Base-by-base conservation (phyloP, 805 yeast species). In the Teunomyces barrocoloradensis region DNA sequence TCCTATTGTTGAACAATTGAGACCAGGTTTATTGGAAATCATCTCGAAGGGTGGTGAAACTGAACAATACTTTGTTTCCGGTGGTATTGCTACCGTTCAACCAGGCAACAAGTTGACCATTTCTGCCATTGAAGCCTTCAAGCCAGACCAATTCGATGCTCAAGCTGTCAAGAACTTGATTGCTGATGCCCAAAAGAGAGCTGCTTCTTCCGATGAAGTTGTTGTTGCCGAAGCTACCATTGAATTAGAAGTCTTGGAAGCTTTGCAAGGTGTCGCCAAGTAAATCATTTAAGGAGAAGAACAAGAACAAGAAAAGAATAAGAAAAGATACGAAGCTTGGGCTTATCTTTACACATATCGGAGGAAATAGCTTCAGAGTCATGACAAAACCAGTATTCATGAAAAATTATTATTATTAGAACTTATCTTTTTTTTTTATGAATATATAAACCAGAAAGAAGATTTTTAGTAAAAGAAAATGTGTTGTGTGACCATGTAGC, bases 71-170 rank as follows among this genome's bases (percentile, higher is more conserved):
- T 94, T 92, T 61, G 90, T 92, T 57, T 82, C 95, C 53, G 98
- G 98, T 57, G 99, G 99, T 59, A 87, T 92, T 64, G 98, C 97
- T 51, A 82, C 96, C 49, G 96, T 94, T 56, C 91, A 88, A 70
- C 97, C 97, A 73, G 95, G 89, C 64, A 90, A 96, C 58, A 80
- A 85, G 60, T 79, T 94, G 68, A 83, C 88, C 65, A 85, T 94
- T 71, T 87, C 94, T 65, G 91, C 97, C 55, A 86, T 89, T 61
- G 99, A 94, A 78, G 99, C 98, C 38, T 89, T 82, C 77, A 88
- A 94, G 65, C 79, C 94, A 60, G 92, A 89, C 55, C 83, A 89
- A 53, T 89, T 92, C 74, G 88, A 90, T 47, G 74, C 82, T 36
- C 87, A 83, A 58, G 82, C 87, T 60, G 84, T 91, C 69, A 88